Percentiles rank a stretch among this genome's conserved stretches.
phyloP scores from a whole-genome alignment of 257 asterid genomes.

The Nicotiana tomentosiformis region DNA sequence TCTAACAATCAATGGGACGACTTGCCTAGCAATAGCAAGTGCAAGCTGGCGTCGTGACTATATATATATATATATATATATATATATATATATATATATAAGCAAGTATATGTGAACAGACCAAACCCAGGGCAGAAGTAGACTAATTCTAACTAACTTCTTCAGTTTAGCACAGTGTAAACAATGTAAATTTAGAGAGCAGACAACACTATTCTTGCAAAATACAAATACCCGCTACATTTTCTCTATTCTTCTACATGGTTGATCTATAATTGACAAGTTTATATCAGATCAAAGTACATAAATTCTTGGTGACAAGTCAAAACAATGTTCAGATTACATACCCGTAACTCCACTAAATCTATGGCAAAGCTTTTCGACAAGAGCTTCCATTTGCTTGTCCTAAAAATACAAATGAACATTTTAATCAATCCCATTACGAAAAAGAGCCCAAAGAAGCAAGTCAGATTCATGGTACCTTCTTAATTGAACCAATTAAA shows the following conservation, averaged over 20 bases:
- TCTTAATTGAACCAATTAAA: slow-evolving; percentile 82
- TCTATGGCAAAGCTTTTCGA: slow-evolving; percentile 93
- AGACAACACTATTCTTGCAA: background rate
- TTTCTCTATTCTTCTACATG: background rate
- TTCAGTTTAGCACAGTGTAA: background rate
- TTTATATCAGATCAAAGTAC: background rate
- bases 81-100: too few relatives aligned
- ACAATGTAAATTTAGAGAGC: background rate
- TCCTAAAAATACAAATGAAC: slow-evolving; percentile 45
- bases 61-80: too few relatives aligned
- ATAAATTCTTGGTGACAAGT: background rate
- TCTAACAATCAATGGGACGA: background rate
- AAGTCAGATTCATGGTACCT: slow-evolving; percentile 41
- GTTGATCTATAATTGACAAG: background rate
- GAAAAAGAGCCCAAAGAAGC: background rate
- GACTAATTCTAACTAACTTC: background rate
- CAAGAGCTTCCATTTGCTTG: slow-evolving; percentile 97
- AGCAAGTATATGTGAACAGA: background rate
- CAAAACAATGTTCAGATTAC: background rate
- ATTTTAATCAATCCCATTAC: slow-evolving; percentile 1
- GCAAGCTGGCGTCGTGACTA: background rate
- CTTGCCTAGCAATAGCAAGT: background rate
- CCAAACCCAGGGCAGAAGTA: background rate
- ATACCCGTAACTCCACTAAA: slow-evolving; percentile 88
- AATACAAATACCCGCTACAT: background rate